phyloP scores from a whole-genome alignment of 2,329 filamentous ascomycete species.

The Aspergillus pseudoterreus region DNA sequence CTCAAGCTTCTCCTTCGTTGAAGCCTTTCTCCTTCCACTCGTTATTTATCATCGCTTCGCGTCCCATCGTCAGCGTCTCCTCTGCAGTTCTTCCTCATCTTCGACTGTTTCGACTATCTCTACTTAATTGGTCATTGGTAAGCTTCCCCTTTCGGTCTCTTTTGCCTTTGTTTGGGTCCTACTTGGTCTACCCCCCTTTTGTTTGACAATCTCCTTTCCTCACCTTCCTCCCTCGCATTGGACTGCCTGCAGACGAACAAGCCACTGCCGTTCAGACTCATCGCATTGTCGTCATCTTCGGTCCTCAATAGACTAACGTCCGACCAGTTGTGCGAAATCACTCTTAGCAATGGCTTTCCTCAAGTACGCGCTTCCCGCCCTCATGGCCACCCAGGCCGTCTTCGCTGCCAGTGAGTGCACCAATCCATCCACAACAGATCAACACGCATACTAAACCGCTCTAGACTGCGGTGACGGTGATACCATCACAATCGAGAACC shows the following conservation, averaged over 20 bases:
- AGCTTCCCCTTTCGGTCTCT: neutral
- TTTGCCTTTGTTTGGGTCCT: neutral
- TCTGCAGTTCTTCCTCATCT: slow-evolving; percentile 4
- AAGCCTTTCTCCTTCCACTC: slow-evolving; percentile 31
- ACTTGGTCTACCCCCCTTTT: neutral
- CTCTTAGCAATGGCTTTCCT: slow-evolving; percentile 47
- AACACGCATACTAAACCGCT: neutral
- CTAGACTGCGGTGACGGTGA: slow-evolving; percentile 22
- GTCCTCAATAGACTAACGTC: neutral
- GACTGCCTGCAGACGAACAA: neutral
- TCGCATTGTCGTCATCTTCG: neutral
- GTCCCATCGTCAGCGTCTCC: slow-evolving; percentile 7
- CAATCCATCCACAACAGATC: neutral
- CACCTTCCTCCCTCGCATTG: neutral
- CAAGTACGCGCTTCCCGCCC: slow-evolving; percentile 54
- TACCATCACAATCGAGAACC: slow-evolving; percentile 53
- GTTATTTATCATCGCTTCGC: slow-evolving; percentile 17
- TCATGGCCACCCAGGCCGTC: slow-evolving; percentile 52
- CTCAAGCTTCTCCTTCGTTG: slow-evolving; percentile 31
- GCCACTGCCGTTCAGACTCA: too few relatives aligned
- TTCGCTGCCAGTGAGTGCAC: slow-evolving; percentile 42
- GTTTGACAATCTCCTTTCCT: neutral
- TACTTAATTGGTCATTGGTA: slow-evolving; percentile 13
- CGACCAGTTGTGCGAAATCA: neutral
- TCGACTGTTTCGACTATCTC: slow-evolving; percentile 5